Percentiles rank a stretch among this genome's conserved stretches.
Evolutionary conservation across 2,329 filamentous ascomycete genomes (phyloP).

Genomic region (Periconia sp.): DNA sequence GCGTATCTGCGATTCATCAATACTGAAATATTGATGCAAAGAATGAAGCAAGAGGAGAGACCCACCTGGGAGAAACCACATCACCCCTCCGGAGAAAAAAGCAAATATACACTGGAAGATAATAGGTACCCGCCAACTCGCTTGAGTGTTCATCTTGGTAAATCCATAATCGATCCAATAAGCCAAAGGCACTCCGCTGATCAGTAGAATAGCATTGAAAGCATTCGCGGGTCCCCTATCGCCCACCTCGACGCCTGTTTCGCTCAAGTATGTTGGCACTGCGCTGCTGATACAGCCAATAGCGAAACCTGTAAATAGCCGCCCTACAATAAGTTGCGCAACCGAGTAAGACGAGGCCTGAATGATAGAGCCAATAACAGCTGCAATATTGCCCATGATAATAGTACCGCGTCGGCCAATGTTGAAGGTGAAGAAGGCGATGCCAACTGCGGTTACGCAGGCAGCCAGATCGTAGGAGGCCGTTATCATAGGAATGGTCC

Average conservation of each 20-base stretch:
- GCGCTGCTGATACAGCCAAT: constrained; percentile 44
- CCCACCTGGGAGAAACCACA: constrained; percentile 18
- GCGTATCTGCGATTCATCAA: constrained; percentile 12
- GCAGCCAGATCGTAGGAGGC: constrained; percentile 19
- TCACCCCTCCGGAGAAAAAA: constrained; percentile 13
- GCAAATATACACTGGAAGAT: constrained; percentile 17
- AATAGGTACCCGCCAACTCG: constrained; percentile 16
- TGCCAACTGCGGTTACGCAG: constrained; percentile 25
- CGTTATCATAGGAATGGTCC: constrained; percentile 20
- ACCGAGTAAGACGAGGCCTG: constrained; percentile 39
- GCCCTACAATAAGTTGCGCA: constrained; percentile 57
- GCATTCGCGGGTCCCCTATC: constrained; percentile 8
- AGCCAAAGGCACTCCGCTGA: constrained; percentile 10
- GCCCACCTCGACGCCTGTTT: constrained; percentile 11
- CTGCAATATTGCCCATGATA: constrained; percentile 43
- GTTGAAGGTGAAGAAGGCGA: constrained; percentile 37
- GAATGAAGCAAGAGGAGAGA: not conserved
- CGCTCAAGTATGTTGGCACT: constrained; percentile 11
- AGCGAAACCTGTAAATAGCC: constrained; percentile 57
- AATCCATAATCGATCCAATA: constrained; percentile 12
- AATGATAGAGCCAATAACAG: constrained; percentile 46
- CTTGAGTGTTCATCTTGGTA: constrained; percentile 15
- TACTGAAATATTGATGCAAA: not conserved
- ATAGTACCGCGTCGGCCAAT: constrained; percentile 49
- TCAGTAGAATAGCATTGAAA: constrained; percentile 9